Conservation (phyloP, 2,329 filamentous ascomycete species). For the Sporothrix dimorphospora region DNA sequence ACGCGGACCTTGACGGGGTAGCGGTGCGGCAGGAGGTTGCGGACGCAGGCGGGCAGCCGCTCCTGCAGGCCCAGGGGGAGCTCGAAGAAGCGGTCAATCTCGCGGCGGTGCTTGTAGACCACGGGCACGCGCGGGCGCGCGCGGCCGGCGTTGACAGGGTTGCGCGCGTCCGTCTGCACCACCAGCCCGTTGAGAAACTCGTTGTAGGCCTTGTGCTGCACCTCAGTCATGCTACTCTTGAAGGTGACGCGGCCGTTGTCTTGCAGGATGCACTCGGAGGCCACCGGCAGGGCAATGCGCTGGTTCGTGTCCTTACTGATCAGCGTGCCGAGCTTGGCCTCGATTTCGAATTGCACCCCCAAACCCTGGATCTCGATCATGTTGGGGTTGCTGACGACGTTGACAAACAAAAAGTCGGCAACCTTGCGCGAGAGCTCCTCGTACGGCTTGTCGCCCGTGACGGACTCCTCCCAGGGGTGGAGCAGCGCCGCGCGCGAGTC, state of each 20-base stretch:
- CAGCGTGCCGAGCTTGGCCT: conserved; percentile 87
- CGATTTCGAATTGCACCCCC: conserved; percentile 82
- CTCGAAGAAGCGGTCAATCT: conserved; percentile 86
- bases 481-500: conserved; percentile 41
- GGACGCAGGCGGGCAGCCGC: conserved; percentile 66
- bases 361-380: conserved; percentile 64
- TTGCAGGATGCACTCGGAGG: conserved; percentile 71
- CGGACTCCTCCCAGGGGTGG: conserved; percentile 66
- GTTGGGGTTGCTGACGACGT: conserved; percentile 70
- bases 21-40: conserved; percentile 61
- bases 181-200: conserved; percentile 77
- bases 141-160: conserved; percentile 49
- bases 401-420: conserved; percentile 78
- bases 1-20: conserved; percentile 69
- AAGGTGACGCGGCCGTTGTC: conserved; percentile 64
- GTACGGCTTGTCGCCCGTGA: conserved; percentile 70
- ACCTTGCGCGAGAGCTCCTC: conserved; percentile 75
- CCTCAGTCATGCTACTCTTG: conserved; percentile 87
- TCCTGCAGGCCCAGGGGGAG: conserved; percentile 63
- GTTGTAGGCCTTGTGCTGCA: conserved; percentile 82
- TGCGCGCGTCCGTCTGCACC: conserved; percentile 59
- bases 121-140: conserved; percentile 62
- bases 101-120: conserved; percentile 78
- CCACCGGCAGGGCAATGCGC: conserved; percentile 67
- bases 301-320: conserved; percentile 72